phyloP scores from a whole-genome alignment of 495 filamentous ascomycete species.

The Trichoderma reesei region DNA sequence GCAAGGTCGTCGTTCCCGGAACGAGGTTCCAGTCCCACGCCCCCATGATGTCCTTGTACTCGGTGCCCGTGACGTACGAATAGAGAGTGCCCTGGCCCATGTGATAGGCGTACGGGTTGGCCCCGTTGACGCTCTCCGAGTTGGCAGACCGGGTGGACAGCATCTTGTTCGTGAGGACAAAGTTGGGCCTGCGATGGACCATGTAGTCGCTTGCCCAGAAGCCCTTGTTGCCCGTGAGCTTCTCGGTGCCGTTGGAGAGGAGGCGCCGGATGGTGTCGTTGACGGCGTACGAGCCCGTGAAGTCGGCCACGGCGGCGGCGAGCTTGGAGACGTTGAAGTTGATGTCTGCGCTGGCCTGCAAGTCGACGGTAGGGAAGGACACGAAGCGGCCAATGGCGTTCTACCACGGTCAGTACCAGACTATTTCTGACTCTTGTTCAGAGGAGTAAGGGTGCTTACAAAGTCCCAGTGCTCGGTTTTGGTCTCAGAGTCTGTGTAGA shows the following conservation, averaged over 20 bases:
- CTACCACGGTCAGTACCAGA: neutral
- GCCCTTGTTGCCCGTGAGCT: neutral
- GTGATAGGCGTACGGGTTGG: neutral
- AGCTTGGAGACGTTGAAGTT: neutral
- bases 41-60: neutral
- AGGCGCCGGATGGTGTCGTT: neutral
- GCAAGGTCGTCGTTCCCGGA: neutral
- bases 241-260: neutral
- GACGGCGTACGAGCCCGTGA: neutral
- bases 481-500: neutral
- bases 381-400: neutral
- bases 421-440: neutral
- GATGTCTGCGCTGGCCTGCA: neutral
- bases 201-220: slow-evolving; percentile 3
- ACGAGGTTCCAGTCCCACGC: neutral
- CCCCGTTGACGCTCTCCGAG: neutral
- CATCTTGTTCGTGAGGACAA: neutral
- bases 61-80: neutral
- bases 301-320: neutral
- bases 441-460: neutral
- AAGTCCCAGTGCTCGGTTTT: neutral
- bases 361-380: neutral
- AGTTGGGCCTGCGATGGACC: neutral
- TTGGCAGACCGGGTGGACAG: neutral
- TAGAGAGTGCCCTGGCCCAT: neutral